Percentiles rank a stretch among this genome's conserved stretches.
phyloP scores from a whole-genome alignment of 768 basidiomycete genomes.

The Hygrocybe coccinea region DNA sequence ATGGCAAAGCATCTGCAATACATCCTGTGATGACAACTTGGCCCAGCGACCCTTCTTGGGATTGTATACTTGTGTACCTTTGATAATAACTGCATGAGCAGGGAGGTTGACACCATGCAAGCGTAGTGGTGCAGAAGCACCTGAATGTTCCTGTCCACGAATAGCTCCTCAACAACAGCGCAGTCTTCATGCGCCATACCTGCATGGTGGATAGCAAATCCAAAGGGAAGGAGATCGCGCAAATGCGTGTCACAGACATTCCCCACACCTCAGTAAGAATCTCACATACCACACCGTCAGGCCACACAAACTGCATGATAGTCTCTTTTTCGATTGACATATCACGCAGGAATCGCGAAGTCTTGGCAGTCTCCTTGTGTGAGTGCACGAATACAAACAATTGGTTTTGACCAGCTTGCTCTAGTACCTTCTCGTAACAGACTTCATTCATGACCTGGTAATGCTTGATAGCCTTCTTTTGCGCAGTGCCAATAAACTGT shows the following conservation, averaged over 20 bases:
- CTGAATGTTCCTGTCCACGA: no score
- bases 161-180: no score
- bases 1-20: conserved; percentile 96
- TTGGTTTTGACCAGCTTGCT: conserved; percentile 84
- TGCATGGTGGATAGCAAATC: no score
- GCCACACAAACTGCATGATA: conserved; percentile 91
- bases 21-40: conserved; percentile 91
- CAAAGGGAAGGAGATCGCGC: conserved; percentile 88
- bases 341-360: conserved; percentile 89
- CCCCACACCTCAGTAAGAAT: conserved; percentile 78
- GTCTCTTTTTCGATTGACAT: conserved; percentile 96
- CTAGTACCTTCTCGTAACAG: conserved; percentile 97
- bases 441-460: conserved; percentile 99
- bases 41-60: conserved; percentile 98
- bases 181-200: no score
- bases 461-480: conserved; percentile 98
- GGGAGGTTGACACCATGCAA: no score
- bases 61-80: conserved; percentile 99
- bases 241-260: conserved; percentile 79
- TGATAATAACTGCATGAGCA: no score
- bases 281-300: conserved; percentile 87
- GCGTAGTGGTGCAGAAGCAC: no score
- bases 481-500: conserved; percentile 94
- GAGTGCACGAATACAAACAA: conserved; percentile 97
- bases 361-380: conserved; percentile 97